phyloP scores from a whole-genome alignment of 164 flowering plant species.

The Kingdonia uniflora region DNA sequence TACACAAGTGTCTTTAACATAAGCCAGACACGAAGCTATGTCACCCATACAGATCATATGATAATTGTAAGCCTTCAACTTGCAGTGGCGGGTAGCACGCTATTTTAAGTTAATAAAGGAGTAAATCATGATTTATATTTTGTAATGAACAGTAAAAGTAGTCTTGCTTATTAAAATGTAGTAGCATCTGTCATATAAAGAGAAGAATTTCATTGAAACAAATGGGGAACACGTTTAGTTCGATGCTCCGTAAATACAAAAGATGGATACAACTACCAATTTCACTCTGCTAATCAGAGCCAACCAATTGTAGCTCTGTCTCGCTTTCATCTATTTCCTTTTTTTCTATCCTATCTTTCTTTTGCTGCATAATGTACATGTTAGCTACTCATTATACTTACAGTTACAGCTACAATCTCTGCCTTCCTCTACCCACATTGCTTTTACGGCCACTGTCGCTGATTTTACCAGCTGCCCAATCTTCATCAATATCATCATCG shows the following conservation, averaged over 20 bases:
- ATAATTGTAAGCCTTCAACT: too few species aligned
- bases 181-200: background rate
- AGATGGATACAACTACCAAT: background rate
- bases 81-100: too few species aligned
- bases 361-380: slow-evolving; percentile 34
- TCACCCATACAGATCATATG: too few species aligned
- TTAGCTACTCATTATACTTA: slow-evolving; percentile 22
- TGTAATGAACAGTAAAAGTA: too few species aligned
- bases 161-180: too few species aligned
- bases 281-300: slow-evolving; percentile 3
- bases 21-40: too few species aligned
- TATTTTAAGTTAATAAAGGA: too few species aligned
- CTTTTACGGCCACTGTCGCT: slow-evolving; percentile 34
- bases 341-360: background rate
- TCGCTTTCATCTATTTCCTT: slow-evolving; percentile 4
- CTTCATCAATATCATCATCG: slow-evolving; percentile 32
- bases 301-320: background rate
- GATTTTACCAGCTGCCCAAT: slow-evolving; percentile 32
- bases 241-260: slow-evolving; percentile 4
- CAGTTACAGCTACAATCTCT: slow-evolving; percentile 22
- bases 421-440: slow-evolving; percentile 31
- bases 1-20: too few species aligned
- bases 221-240: slow-evolving; percentile 5
- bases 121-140: too few species aligned
- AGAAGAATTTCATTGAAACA: slow-evolving; percentile 12